Conservation (phyloP, 2,329 filamentous ascomycete genomes). For the Hortaea sp. region DNA sequence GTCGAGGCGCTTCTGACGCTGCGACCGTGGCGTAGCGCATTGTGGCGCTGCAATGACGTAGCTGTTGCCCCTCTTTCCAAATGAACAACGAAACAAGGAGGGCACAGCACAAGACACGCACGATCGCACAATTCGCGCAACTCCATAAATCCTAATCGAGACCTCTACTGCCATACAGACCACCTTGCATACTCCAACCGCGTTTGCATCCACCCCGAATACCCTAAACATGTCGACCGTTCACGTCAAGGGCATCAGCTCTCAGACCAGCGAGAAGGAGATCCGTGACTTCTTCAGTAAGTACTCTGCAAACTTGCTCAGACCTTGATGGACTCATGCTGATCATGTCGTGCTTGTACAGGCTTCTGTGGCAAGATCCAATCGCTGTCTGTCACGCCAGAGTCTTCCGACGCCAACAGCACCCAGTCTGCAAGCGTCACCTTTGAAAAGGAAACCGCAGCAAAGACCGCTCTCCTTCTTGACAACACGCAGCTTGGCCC, state of each 20-base stretch:
- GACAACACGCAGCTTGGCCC: slow-evolving; percentile 90
- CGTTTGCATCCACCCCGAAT: no score
- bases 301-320: slow-evolving; percentile 52
- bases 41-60: no score
- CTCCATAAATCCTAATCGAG: no score
- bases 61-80: no score
- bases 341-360: neutral
- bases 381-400: slow-evolving; percentile 63
- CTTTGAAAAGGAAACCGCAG: slow-evolving; percentile 93
- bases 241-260: slow-evolving; percentile 80
- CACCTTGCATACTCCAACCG: no score
- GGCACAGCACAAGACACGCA: no score
- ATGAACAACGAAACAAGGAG: no score
- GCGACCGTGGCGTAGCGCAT: no score
- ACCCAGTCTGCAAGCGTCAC: slow-evolving; percentile 81
- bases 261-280: slow-evolving; percentile 76
- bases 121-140: no score
- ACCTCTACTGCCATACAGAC: no score
- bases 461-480: slow-evolving; percentile 91
- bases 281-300: slow-evolving; percentile 86
- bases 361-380: slow-evolving; percentile 74
- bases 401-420: slow-evolving; percentile 44
- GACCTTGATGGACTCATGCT: slow-evolving; percentile 2
- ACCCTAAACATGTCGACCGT: slow-evolving; percentile 49
- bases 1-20: no score